Conservation (phyloP, 495 filamentous ascomycete species). For the Penicillium angulare region DNA sequence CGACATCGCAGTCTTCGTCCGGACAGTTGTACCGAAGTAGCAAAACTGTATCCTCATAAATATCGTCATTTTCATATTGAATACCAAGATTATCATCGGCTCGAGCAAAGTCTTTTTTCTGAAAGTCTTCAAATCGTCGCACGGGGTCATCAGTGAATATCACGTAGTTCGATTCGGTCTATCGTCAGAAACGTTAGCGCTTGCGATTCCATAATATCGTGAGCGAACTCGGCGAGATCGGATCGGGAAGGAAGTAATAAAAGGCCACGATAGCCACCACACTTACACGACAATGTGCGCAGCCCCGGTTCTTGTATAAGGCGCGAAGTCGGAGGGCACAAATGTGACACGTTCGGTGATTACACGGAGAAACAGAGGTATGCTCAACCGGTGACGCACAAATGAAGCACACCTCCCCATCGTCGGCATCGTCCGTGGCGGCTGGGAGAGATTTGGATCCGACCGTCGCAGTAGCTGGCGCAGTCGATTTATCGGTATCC, state of each 20-base stretch:
- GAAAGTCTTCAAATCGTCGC: constrained; percentile 83
- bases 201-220: constrained; percentile 3
- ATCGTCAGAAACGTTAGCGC: neutral
- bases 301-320: constrained; percentile 92
- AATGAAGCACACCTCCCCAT: constrained; percentile 91
- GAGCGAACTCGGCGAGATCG: neutral
- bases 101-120: constrained; percentile 64
- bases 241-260: neutral
- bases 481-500: constrained; percentile 6
- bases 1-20: constrained; percentile 77
- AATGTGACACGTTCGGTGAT: constrained; percentile 93
- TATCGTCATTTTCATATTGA: constrained; percentile 79
- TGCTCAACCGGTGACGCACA: constrained; percentile 86
- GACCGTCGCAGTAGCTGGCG: constrained; percentile 6
- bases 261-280: no score
- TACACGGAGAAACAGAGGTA: constrained; percentile 85
- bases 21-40: constrained; percentile 96
- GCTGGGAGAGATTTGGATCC: constrained; percentile 22
- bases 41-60: constrained; percentile 81
- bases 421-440: constrained; percentile 54
- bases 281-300: constrained; percentile 86
- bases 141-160: constrained; percentile 82
- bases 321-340: constrained; percentile 86
- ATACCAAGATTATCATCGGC: constrained; percentile 85
- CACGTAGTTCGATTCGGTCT: constrained; percentile 80